phyloP scores from a whole-genome alignment of 805 yeast genomes.

The Saturnispora zaruensis region DNA sequence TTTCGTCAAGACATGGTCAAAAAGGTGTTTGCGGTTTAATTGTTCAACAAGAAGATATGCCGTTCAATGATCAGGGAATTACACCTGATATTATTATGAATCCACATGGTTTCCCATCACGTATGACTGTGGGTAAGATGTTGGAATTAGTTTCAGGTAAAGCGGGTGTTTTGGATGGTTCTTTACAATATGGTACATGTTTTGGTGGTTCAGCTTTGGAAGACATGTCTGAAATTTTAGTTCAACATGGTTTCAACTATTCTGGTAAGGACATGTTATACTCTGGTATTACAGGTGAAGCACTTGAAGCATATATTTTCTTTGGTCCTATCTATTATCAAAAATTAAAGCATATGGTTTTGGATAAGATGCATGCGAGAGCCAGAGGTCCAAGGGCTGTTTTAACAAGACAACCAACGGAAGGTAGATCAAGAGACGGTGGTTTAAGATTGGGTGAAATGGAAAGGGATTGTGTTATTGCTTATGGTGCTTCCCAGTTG shows the following conservation, averaged over 20 bases:
- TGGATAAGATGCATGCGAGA: constrained; percentile 99
- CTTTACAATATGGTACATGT: constrained; percentile 93
- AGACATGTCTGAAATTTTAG: constrained; percentile 86
- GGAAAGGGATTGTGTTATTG: constrained; percentile 99
- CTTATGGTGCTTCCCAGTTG: constrained; percentile 96
- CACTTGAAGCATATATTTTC: constrained; percentile 93
- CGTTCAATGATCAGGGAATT: constrained; percentile 88
- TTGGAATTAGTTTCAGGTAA: constrained; percentile 92
- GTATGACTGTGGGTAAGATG: constrained; percentile 99
- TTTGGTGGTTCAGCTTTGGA: constrained; percentile 96
- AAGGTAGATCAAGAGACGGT: constrained; percentile 98
- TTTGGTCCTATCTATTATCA: constrained; percentile 98
- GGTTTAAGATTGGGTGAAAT: constrained; percentile 97
- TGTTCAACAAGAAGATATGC: constrained; percentile 94
- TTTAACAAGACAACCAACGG: constrained; percentile 95
- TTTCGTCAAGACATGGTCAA: constrained; percentile 96
- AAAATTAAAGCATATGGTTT: constrained; percentile 96
- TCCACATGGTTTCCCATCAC: constrained; percentile 99
- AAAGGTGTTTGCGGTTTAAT: constrained; percentile 99
- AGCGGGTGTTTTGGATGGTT: constrained; percentile 92
- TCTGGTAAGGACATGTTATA: constrained; percentile 97
- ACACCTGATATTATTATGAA: constrained; percentile 96
- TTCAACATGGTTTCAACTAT: constrained; percentile 86
- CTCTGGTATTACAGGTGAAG: constrained; percentile 96
- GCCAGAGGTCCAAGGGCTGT: constrained; percentile 99